phyloP scores from a whole-genome alignment of 2,329 filamentous ascomycete species.

The Colletotrichum endophyticum region DNA sequence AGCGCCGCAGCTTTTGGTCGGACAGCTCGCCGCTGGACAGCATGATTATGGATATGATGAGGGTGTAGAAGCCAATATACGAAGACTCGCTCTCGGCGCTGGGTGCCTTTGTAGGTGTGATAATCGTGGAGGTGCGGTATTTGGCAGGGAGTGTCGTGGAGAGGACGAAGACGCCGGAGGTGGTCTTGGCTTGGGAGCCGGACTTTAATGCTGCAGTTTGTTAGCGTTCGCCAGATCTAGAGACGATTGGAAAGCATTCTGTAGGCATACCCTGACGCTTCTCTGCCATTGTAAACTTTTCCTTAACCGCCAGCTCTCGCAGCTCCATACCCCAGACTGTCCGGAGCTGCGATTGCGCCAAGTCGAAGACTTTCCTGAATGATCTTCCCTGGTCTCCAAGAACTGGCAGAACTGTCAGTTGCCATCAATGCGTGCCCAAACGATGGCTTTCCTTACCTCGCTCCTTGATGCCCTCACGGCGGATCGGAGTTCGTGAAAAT shows the following conservation, averaged over 20 bases:
- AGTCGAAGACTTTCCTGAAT: conserved; percentile 79
- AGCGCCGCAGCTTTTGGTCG: conserved; percentile 79
- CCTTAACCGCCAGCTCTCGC: conserved; percentile 78
- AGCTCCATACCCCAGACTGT: conserved; percentile 91
- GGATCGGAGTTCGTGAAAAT: conserved; percentile 64
- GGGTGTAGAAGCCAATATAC: conserved; percentile 82
- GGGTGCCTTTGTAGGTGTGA: conserved; percentile 71
- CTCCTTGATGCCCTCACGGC: conserved; percentile 66
- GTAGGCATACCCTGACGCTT: conserved; percentile 68
- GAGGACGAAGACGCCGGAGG: conserved; percentile 78
- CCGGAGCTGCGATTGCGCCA: conserved; percentile 75
- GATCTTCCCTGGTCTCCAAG: conserved; percentile 71
- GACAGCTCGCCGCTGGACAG: conserved; percentile 76
- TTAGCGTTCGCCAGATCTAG: background rate
- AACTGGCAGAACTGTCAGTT: conserved; percentile 49
- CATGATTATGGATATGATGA: conserved; percentile 78
- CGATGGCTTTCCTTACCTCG: conserved; percentile 52
- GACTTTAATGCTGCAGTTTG: conserved; percentile 40
- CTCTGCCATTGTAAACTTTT: conserved; percentile 82
- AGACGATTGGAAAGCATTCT: background rate
- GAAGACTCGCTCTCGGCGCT: conserved; percentile 73
- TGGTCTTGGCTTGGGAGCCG: conserved; percentile 56
- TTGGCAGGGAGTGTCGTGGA: conserved; percentile 71
- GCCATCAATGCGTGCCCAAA: background rate
- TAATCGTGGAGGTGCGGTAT: conserved; percentile 71